phyloP scores from a whole-genome alignment of 1,139 yeast genomes.

The Blastobotrys ciferrii region DNA sequence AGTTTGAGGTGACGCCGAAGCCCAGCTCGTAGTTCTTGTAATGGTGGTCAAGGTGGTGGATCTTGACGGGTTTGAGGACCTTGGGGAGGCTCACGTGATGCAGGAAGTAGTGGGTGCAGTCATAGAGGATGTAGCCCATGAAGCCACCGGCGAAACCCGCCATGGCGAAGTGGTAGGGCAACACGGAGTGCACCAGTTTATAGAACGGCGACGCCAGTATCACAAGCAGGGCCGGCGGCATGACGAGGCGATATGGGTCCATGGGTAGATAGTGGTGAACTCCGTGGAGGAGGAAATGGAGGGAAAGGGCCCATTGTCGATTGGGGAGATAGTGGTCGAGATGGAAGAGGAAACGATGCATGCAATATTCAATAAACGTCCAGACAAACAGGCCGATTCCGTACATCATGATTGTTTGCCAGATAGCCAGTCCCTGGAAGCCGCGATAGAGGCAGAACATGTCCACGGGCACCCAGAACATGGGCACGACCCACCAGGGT shows the following conservation, averaged over 20 bases:
- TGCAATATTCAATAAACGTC: slow-evolving; percentile 83
- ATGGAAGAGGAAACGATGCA: slow-evolving; percentile 93
- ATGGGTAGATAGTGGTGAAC: slow-evolving; percentile 96
- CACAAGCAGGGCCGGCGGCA: slow-evolving; percentile 87
- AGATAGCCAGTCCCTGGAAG: slow-evolving; percentile 30
- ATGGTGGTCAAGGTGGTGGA: slow-evolving; percentile 93
- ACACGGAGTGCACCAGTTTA: slow-evolving; percentile 53
- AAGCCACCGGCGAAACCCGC: slow-evolving; percentile 91
- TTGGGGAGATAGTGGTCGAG: slow-evolving; percentile 84
- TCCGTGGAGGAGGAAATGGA: slow-evolving; percentile 91
- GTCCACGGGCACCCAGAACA: slow-evolving; percentile 83
- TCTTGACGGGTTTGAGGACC: slow-evolving; percentile 73
- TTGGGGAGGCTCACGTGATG: slow-evolving; percentile 84
- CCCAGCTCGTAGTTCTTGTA: slow-evolving; percentile 95
- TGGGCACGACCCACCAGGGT: slow-evolving; percentile 83
- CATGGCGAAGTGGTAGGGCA: slow-evolving; percentile 58
- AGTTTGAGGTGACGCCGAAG: slow-evolving; percentile 88
- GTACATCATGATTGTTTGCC: slow-evolving; percentile 42
- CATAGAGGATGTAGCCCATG: slow-evolving; percentile 88
- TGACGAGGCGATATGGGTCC: slow-evolving; percentile 89
- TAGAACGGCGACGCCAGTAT: slow-evolving; percentile 59
- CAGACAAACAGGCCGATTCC: slow-evolving; percentile 75
- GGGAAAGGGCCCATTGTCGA: slow-evolving; percentile 65
- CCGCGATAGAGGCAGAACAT: slow-evolving; percentile 46
- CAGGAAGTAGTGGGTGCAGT: slow-evolving; percentile 81